Base-by-base conservation (phyloP, 2,329 filamentous ascomycete species). In the Septoria linicola region DNA sequence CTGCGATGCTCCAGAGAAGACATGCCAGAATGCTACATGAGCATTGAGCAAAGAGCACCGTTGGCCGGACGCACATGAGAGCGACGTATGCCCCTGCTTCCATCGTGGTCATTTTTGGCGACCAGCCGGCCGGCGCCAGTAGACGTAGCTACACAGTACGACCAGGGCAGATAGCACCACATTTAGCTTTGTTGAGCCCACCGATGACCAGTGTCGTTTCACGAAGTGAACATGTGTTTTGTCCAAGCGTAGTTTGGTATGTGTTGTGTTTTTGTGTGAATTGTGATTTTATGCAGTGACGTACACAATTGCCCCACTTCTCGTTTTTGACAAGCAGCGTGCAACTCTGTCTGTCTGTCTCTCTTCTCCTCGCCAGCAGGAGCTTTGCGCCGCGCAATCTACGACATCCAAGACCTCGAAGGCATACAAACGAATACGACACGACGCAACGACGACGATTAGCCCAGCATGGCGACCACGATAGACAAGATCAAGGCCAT, bases 401-500 rank as follows among this genome's bases (percentile, higher is more conserved):
- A 6, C 31, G 5, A 14, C 31, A 36, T n/a, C n/a, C n/a, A n/a
- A n/a, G n/a, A n/a, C n/a, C n/a, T n/a, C n/a, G n/a, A n/a, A n/a
- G n/a, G n/a, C n/a, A n/a, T n/a, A n/a, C n/a, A n/a, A n/a, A n/a
- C n/a, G n/a, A n/a, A n/a, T n/a, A n/a, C n/a, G n/a, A n/a, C n/a
- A n/a, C n/a, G n/a, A n/a, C n/a, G n/a, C n/a, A n/a, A n/a, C n/a
- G n/a, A n/a, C n/a, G n/a, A n/a, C n/a, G 7, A 2, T 20, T 43
- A 49, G 52, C 57, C 44, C 60, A 59, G 23, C 67, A 97, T 97
- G 93, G 80, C 92, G 80, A 97, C 92, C 55, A 97, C 92, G 35
- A 90, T 96, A 71, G 92, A 97, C 67, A 97, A 97, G 87, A 96
- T 97, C 80, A 96, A 95, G 75, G 88, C 92, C 67, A 88, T 96